phyloP scores from a whole-genome alignment of 768 basidiomycete species.

The Lactarius vividus region DNA sequence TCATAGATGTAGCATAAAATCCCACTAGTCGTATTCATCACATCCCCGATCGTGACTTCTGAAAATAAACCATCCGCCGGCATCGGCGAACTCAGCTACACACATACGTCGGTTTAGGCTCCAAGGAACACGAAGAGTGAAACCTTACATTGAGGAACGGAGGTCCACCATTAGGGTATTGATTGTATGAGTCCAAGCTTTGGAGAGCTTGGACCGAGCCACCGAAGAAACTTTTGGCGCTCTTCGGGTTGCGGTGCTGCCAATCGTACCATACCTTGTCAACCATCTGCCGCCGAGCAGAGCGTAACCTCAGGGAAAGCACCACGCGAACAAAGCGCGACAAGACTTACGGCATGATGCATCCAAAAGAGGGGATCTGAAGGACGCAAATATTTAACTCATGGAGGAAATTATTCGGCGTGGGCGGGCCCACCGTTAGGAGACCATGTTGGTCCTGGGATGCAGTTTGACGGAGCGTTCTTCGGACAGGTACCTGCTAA shows the following conservation, averaged over 20 bases:
- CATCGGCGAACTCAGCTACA: slow-evolving; percentile 32
- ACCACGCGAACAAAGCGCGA: neutral
- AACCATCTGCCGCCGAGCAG: slow-evolving; percentile 32
- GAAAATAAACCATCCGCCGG: slow-evolving; percentile 34
- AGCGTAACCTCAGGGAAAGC: neutral
- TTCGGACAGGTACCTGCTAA: slow-evolving; percentile 33
- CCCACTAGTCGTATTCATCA: slow-evolving; percentile 35
- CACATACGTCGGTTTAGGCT: neutral
- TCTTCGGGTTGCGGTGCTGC: slow-evolving; percentile 33
- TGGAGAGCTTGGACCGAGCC: slow-evolving; percentile 34
- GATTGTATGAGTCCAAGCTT: slow-evolving; percentile 26
- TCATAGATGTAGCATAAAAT: slow-evolving; percentile 40
- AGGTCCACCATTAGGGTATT: slow-evolving; percentile 32
- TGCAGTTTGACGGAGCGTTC: slow-evolving; percentile 31
- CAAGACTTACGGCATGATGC: slow-evolving; percentile 36
- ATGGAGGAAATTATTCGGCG: neutral
- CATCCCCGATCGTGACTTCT: slow-evolving; percentile 30
- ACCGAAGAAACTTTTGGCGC: slow-evolving; percentile 34
- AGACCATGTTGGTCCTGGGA: slow-evolving; percentile 33
- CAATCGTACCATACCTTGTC: slow-evolving; percentile 41
- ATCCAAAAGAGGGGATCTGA: slow-evolving; percentile 39
- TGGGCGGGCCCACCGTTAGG: slow-evolving; percentile 32
- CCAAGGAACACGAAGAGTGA: neutral
- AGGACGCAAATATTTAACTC: neutral
- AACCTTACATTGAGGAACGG: slow-evolving; percentile 31